Percentiles rank a stretch among this genome's conserved stretches.
phyloP scores from a whole-genome alignment of 495 filamentous ascomycete species.

The Penicillium lagena region DNA sequence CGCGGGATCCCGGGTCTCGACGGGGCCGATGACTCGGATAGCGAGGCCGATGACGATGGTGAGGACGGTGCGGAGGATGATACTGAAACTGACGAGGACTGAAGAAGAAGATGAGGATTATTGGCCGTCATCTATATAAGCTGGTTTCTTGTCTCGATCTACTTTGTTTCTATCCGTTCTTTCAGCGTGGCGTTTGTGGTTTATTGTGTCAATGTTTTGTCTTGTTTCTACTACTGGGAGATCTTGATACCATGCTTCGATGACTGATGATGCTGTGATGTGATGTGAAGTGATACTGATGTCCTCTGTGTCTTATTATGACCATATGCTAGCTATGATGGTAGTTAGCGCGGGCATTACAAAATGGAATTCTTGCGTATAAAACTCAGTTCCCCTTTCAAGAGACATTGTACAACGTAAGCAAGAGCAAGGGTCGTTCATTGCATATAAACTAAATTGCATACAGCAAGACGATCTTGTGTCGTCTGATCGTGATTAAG shows the following conservation, averaged over 20 bases:
- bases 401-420: no score
- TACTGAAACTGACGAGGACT: slow-evolving; percentile 36
- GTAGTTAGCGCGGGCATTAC: no score
- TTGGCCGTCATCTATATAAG: no score
- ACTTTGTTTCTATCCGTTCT: not conserved
- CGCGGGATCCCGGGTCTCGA: slow-evolving; percentile 65
- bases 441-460: no score
- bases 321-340: no score
- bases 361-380: no score
- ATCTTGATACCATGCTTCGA: not conserved
- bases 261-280: not conserved
- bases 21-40: slow-evolving; percentile 51
- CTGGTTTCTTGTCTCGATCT: not conserved
- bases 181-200: not conserved
- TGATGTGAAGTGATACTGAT: no score
- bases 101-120: not conserved
- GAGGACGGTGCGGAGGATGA: slow-evolving; percentile 26
- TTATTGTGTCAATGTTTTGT: not conserved
- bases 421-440: no score
- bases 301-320: no score
- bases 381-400: no score
- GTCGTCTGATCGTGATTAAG: no score
- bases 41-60: slow-evolving; percentile 24
- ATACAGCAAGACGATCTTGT: no score
- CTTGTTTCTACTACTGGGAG: not conserved